phyloP scores from a whole-genome alignment of 495 filamentous ascomycete genomes.

The Tirmania nivea region DNA sequence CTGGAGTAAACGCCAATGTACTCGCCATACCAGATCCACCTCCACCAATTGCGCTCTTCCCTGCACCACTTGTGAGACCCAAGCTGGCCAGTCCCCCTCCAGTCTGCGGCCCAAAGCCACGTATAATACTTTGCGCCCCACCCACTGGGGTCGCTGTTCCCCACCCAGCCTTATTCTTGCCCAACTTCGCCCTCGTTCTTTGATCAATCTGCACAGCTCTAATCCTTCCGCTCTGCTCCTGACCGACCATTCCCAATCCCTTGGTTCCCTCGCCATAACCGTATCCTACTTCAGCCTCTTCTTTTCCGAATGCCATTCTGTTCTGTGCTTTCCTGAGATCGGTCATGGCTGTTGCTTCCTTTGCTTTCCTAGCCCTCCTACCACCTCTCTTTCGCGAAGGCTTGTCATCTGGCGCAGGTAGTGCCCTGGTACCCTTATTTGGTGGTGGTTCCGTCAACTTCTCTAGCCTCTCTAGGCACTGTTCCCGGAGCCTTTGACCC shows the following conservation, averaged over 20 bases:
- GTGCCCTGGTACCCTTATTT: conserved; percentile 66
- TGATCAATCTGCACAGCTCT: conserved; percentile 79
- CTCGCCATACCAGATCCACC: conserved; percentile 51
- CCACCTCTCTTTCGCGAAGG: conserved; percentile 84
- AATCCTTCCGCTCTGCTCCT: conserved; percentile 65
- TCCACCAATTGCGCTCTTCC: conserved; percentile 12
- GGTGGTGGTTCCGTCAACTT: conserved; percentile 87
- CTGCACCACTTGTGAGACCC: conserved; percentile 42
- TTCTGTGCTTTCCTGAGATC: conserved; percentile 93
- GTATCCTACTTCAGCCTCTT: conserved; percentile 86
- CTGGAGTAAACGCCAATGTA: conserved; percentile 78
- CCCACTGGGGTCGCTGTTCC: conserved; percentile 47
- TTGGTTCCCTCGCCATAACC: conserved; percentile 67
- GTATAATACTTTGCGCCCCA: conserved; percentile 52
- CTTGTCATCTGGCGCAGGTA: conserved; percentile 91
- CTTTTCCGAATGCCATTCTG: conserved; percentile 84
- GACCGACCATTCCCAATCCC: conserved; percentile 87
- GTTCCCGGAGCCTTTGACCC: conserved; percentile 61
- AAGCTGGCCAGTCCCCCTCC: conserved; percentile 40
- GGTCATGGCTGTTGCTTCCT: conserved; percentile 93
- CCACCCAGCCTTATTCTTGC: conserved; percentile 94
- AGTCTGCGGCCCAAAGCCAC: conserved; percentile 40
- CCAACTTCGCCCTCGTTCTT: conserved; percentile 72
- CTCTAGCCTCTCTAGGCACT: conserved; percentile 72
- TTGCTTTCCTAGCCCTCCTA: conserved; percentile 75